Evolutionary conservation across 805 yeast species (phyloP).

Genomic region (Pichia membranifaciens): DNA sequence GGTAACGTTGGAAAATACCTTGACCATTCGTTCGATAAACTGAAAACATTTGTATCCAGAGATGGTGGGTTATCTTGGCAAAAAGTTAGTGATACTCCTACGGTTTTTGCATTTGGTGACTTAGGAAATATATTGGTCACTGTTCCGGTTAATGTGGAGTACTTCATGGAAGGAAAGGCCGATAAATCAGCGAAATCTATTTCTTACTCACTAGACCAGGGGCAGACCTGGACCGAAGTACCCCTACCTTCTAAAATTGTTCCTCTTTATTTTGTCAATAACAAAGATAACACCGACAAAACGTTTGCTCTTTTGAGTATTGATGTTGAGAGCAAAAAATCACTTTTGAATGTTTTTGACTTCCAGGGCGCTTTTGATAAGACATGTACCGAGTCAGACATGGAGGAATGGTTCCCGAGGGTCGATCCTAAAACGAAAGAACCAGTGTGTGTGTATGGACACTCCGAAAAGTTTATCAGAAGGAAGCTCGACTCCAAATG

Average conservation of each 20-base stretch:
- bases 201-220: constrained; percentile 65
- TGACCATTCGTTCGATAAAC: constrained; percentile 19
- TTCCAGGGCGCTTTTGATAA: constrained; percentile 49
- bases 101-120: constrained; percentile 62
- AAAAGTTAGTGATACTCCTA: constrained; percentile 45
- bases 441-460: constrained; percentile 63
- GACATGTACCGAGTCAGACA: constrained; percentile 44
- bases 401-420: constrained; percentile 61
- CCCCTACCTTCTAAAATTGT: constrained; percentile 38
- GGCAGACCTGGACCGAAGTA: constrained; percentile 53
- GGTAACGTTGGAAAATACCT: constrained; percentile 76
- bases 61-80: constrained; percentile 79
- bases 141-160: constrained; percentile 34
- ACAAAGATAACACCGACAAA: constrained; percentile 65
- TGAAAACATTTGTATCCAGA: constrained; percentile 54
- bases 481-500: constrained; percentile 64
- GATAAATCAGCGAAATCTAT: constrained; percentile 27
- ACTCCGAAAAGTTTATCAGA: constrained; percentile 53
- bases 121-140: constrained; percentile 69
- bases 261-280: constrained; percentile 32
- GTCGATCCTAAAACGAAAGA: constrained; percentile 26
- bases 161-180: constrained; percentile 22
- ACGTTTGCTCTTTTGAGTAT: constrained; percentile 50
- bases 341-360: constrained; percentile 39
- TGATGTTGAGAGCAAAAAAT: constrained; percentile 13